phyloP scores from a whole-genome alignment of 352 stramenopile species.

The Thraustochytrium striatum region DNA sequence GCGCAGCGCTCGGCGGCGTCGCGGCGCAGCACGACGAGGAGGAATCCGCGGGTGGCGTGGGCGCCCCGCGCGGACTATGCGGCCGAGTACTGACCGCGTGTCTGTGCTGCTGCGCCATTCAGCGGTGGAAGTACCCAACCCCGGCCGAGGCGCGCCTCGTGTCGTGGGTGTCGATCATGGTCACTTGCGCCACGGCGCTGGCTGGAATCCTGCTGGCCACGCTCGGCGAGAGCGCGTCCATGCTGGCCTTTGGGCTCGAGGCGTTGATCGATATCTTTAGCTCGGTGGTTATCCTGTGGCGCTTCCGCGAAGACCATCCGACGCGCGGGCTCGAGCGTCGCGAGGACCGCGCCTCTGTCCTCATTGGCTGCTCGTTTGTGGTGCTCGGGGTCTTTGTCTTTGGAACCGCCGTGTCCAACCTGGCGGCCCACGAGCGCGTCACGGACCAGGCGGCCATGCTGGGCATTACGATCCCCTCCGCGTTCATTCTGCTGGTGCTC shows the following conservation, averaged over 20 bases:
- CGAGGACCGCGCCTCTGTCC: neutral
- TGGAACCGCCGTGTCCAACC: neutral
- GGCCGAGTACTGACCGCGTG: too few relatives aligned
- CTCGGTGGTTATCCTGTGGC: constrained; percentile 12
- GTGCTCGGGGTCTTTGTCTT: neutral
- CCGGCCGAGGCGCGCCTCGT: neutral
- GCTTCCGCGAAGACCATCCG: neutral
- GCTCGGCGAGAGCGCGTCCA: neutral
- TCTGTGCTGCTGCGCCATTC: constrained; percentile 20
- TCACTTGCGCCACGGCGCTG: neutral
- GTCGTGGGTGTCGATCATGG: constrained; percentile 8
- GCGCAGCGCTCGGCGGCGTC: too few relatives aligned
- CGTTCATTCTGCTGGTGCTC: neutral
- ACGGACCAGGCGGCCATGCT: neutral
- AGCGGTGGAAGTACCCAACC: constrained; percentile 11
- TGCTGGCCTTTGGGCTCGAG: constrained; percentile 22
- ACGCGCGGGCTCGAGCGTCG: neutral
- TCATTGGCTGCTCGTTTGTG: constrained; percentile 12
- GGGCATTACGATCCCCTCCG: neutral
- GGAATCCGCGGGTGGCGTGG: too few relatives aligned
- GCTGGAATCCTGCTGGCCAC: neutral
- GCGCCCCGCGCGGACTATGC: too few relatives aligned
- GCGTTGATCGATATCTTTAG: constrained; percentile 1
- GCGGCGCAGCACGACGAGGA: too few relatives aligned
- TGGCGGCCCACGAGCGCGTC: neutral